Conservation (phyloP, 2,329 filamentous ascomycete species). For the Penicillium freii region DNA sequence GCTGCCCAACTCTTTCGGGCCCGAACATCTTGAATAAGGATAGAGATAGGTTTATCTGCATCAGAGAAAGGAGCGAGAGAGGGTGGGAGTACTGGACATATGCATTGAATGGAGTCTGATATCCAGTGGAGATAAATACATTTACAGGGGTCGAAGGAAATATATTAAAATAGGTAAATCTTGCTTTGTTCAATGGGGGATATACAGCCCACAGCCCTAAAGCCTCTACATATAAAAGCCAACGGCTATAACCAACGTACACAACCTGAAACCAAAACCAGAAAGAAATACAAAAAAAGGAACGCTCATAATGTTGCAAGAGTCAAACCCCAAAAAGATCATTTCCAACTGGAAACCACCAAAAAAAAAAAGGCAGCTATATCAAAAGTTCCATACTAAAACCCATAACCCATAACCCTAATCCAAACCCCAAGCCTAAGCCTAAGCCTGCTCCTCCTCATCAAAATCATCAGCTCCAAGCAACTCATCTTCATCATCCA, state of each 20-base stretch:
- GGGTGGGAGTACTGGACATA: background rate
- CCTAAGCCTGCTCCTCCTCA: slow-evolving; percentile 55
- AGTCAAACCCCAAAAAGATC: slow-evolving; percentile 6
- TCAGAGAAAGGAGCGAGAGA: too few relatives aligned
- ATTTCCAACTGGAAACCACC: background rate
- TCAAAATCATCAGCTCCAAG: slow-evolving; percentile 84
- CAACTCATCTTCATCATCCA: slow-evolving; percentile 91
- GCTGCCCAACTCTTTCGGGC: slow-evolving; percentile 67
- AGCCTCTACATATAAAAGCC: background rate
- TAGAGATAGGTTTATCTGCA: background rate
- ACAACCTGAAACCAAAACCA: background rate
- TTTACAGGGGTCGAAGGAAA: background rate
- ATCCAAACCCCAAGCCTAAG: background rate
- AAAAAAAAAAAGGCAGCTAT: background rate
- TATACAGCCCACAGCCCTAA: background rate
- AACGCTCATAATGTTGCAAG: slow-evolving; percentile 24
- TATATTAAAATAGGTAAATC: background rate
- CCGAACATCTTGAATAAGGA: slow-evolving; percentile 50
- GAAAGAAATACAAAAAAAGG: slow-evolving; percentile 1
- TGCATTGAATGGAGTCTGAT: background rate
- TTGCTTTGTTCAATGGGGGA: background rate
- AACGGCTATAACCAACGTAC: background rate
- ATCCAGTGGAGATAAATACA: background rate
- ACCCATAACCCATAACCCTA: background rate
- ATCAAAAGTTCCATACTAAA: background rate